These are phyloP conservation scores for Phytopythium kandeliae DNA, from an alignment of 352 stramenopile genomes.

Conservation along the genomic window DNA sequence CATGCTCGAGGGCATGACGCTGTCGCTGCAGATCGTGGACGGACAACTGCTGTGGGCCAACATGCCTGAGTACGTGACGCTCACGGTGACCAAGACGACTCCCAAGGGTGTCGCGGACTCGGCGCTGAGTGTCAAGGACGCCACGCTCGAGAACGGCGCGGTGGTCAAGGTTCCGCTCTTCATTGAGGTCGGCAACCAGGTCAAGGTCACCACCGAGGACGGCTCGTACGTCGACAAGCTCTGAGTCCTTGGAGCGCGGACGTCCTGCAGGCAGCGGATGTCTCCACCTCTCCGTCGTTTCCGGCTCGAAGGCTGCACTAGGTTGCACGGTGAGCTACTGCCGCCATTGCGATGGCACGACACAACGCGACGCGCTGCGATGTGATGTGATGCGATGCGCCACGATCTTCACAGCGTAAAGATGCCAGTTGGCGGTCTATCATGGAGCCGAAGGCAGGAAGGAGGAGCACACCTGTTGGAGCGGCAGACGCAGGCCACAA, in stretches of 20 bases:
- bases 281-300: no score
- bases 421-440: no score
- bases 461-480: no score
- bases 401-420: no score
- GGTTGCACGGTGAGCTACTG: not conserved
- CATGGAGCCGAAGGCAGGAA: no score
- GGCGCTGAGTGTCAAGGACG: slow-evolving; percentile 77
- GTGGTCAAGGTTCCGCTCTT: slow-evolving; percentile 82
- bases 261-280: not conserved
- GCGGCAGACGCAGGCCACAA: no score
- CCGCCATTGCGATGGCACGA: not conserved
- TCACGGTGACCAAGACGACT: slow-evolving; percentile 73
- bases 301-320: not conserved
- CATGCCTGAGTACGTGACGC: slow-evolving; percentile 78
- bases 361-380: no score
- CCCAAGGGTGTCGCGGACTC: slow-evolving; percentile 71
- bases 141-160: slow-evolving; percentile 70
- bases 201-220: slow-evolving; percentile 71
- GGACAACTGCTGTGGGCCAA: slow-evolving; percentile 79
- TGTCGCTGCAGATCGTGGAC: slow-evolving; percentile 84
- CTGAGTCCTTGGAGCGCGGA: slow-evolving; percentile 12
- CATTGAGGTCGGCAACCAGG: slow-evolving; percentile 72
- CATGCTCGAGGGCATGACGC: slow-evolving; percentile 68
- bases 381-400: not conserved
- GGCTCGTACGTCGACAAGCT: slow-evolving; percentile 76